Conservation (phyloP, 2,329 filamentous ascomycete species). For the Calycina herbarum region DNA sequence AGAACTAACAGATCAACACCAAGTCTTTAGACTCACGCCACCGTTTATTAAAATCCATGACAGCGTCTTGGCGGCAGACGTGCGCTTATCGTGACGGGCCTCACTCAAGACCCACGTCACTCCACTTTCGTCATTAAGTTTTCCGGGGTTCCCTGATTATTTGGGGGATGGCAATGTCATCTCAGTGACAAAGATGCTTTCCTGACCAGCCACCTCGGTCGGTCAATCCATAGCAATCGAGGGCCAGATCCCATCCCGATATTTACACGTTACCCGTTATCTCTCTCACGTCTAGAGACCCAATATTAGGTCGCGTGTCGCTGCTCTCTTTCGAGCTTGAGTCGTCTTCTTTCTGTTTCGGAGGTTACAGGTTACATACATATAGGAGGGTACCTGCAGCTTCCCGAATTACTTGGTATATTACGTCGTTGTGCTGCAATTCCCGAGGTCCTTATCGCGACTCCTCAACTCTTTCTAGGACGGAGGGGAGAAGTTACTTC, state of each 20-base stretch:
- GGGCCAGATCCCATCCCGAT: slow-evolving; percentile 19
- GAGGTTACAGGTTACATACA: background rate
- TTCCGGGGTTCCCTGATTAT: background rate
- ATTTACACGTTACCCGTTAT: slow-evolving; percentile 27
- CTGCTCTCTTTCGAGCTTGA: background rate
- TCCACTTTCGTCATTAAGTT: background rate
- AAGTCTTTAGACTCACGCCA: background rate
- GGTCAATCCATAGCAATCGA: slow-evolving; percentile 1
- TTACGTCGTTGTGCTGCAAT: background rate
- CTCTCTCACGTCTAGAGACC: background rate
- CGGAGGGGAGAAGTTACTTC: background rate
- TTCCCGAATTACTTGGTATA: background rate
- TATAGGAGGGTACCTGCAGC: background rate
- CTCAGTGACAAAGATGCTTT: background rate
- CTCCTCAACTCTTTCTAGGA: background rate
- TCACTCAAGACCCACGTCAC: background rate
- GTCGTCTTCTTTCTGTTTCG: background rate
- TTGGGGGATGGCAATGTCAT: background rate
- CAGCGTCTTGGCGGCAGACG: background rate
- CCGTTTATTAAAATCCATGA: background rate
- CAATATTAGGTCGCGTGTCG: too few relatives aligned
- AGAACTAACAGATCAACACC: too few relatives aligned
- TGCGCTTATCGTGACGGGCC: background rate
- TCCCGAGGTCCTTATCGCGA: background rate
- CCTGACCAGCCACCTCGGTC: background rate